Conservation (phyloP, 2,329 filamentous ascomycete genomes). For the Talaromyces sp. region DNA sequence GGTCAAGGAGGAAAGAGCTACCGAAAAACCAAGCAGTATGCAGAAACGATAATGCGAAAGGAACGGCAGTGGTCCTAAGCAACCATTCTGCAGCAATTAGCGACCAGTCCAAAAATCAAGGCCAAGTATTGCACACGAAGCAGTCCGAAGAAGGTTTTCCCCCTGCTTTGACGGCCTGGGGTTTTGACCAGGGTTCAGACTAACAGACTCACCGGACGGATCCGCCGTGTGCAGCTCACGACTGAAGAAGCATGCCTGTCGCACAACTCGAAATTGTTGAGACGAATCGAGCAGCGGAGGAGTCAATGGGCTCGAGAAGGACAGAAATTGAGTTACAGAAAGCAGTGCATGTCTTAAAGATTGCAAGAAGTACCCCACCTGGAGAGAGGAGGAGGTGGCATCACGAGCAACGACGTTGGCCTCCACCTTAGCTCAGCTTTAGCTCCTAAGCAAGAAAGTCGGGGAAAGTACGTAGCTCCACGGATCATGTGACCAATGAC, state of each 20-base stretch:
- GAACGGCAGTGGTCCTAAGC: neutral
- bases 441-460: neutral
- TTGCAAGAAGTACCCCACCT: neutral
- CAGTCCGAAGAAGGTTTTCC: neutral
- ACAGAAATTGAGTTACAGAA: neutral
- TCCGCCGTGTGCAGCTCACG: constrained; percentile 15
- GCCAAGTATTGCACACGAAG: neutral
- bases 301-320: neutral
- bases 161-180: neutral
- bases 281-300: neutral
- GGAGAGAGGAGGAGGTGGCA: constrained; percentile 3
- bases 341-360: constrained; percentile 2
- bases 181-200: constrained; percentile 1
- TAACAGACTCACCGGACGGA: constrained; percentile 15
- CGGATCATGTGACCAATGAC: constrained; percentile 4
- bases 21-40: neutral
- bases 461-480: neutral
- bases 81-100: neutral
- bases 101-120: neutral
- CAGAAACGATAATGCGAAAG: neutral
- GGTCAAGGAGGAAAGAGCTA: neutral
- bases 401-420: neutral
- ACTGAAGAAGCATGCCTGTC: constrained; percentile 16
- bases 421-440: neutral
- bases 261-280: constrained; percentile 10